phyloP scores from a whole-genome alignment of 139 green algal species.

The Coelastrella sp. region DNA sequence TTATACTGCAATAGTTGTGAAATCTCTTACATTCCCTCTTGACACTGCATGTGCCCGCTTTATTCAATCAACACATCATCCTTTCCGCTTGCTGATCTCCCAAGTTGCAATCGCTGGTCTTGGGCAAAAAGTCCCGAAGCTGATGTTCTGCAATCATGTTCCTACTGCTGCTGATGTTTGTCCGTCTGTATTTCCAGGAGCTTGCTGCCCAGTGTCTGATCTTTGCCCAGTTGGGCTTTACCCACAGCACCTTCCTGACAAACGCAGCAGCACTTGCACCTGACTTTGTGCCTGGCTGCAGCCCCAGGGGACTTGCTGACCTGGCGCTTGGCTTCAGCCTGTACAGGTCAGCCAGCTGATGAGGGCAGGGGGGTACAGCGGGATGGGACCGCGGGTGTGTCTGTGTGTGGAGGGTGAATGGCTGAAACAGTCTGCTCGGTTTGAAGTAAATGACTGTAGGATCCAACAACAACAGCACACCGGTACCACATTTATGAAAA shows the following conservation, averaged over 20 bases:
- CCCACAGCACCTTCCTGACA: conserved; percentile 19
- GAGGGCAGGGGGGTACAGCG: background rate
- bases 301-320: conserved; percentile 20
- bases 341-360: background rate
- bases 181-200: background rate
- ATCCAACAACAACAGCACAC: too few relatives aligned
- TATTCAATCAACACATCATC: background rate
- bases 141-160: too few relatives aligned
- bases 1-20: too few relatives aligned
- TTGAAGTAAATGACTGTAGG: too few relatives aligned
- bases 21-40: too few relatives aligned
- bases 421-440: too few relatives aligned
- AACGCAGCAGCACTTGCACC: background rate
- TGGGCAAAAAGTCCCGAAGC: background rate
- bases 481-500: too few relatives aligned
- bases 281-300: background rate
- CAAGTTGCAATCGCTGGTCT: background rate
- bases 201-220: background rate
- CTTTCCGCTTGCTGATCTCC: background rate
- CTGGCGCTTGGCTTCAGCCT: conserved; percentile 16
- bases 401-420: too few relatives aligned
- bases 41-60: background rate
- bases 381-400: too few relatives aligned
- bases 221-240: conserved; percentile 16
- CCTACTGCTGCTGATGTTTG: background rate